phyloP scores from a whole-genome alignment of 306 rosid genomes.

The Trifolium pratense region DNA sequence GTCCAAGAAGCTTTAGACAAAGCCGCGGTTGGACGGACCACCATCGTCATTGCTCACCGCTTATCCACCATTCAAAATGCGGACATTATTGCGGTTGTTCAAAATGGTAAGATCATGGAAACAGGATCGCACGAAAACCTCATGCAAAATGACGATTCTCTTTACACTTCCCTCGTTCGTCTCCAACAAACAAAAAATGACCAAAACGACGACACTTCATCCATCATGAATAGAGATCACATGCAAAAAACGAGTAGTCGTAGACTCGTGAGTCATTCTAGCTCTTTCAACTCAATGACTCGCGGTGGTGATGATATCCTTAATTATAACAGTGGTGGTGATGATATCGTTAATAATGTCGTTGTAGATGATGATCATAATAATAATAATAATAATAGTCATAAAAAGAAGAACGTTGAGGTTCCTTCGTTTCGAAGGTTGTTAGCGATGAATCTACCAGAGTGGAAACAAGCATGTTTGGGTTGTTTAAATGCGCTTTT shows the following conservation, averaged over 20 bases:
- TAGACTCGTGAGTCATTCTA: constrained; percentile 56
- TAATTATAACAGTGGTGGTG: constrained; percentile 6
- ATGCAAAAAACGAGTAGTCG: constrained; percentile 50
- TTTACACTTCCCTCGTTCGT: constrained; percentile 63
- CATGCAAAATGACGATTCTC: constrained; percentile 51
- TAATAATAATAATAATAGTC: neutral
- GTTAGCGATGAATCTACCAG: constrained; percentile 68
- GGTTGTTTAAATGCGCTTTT: constrained; percentile 68
- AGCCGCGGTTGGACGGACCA: constrained; percentile 80
- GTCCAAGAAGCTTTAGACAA: constrained; percentile 91
- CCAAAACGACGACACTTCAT: constrained; percentile 42
- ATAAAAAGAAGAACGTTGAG: constrained; percentile 8
- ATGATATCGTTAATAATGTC: neutral
- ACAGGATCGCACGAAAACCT: constrained; percentile 71
- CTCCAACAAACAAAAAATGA: constrained; percentile 64
- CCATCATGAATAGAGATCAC: constrained; percentile 46
- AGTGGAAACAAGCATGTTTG: constrained; percentile 76
- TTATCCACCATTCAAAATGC: constrained; percentile 82
- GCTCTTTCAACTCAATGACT: constrained; percentile 52
- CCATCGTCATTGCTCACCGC: constrained; percentile 84
- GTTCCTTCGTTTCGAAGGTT: constrained; percentile 77
- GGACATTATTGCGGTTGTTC: constrained; percentile 70
- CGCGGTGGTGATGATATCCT: constrained; percentile 13
- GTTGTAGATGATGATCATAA: neutral
- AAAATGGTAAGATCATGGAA: constrained; percentile 67